phyloP scores from a whole-genome alignment of 768 basidiomycete species.

The Calocybe gangraenosa region DNA sequence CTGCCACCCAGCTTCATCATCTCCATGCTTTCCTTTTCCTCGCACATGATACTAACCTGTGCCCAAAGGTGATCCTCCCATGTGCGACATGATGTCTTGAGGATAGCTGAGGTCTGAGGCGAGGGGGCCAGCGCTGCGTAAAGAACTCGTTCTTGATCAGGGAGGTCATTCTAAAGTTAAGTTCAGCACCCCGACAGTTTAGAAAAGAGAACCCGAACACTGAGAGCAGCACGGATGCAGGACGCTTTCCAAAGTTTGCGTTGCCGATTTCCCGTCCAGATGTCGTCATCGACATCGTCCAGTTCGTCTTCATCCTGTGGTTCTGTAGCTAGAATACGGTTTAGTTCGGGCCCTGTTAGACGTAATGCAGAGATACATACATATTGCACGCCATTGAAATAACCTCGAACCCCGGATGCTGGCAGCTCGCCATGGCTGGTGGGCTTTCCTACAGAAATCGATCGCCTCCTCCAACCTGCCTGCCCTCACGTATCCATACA shows the following conservation, averaged over 20 bases:
- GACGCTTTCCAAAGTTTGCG: conserved; percentile 85
- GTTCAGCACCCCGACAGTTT: neutral
- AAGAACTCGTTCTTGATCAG: conserved; percentile 74
- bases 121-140: conserved; percentile 53
- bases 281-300: conserved; percentile 46
- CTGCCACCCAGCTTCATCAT: conserved; percentile 65
- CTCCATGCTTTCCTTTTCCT: conserved; percentile 72
- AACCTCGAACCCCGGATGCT: conserved; percentile 79
- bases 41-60: conserved; percentile 73
- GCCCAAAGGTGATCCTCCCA: conserved; percentile 94
- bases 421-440: conserved; percentile 90
- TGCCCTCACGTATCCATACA: conserved; percentile 80
- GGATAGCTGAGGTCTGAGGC: conserved; percentile 56
- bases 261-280: conserved; percentile 72
- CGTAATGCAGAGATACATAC: conserved; percentile 33
- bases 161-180: conserved; percentile 39
- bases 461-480: conserved; percentile 85
- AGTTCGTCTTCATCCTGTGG: conserved; percentile 43
- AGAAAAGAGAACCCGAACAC: conserved; percentile 39
- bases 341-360: neutral
- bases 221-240: conserved; percentile 75
- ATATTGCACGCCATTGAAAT: conserved; percentile 72
- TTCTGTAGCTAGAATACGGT: conserved; percentile 26
- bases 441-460: conserved; percentile 63
- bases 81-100: conserved; percentile 73